Evolutionary conservation across 1,284 basidiomycete genomes (phyloP).

Genomic region (Sanghuangporus baumii): DNA sequence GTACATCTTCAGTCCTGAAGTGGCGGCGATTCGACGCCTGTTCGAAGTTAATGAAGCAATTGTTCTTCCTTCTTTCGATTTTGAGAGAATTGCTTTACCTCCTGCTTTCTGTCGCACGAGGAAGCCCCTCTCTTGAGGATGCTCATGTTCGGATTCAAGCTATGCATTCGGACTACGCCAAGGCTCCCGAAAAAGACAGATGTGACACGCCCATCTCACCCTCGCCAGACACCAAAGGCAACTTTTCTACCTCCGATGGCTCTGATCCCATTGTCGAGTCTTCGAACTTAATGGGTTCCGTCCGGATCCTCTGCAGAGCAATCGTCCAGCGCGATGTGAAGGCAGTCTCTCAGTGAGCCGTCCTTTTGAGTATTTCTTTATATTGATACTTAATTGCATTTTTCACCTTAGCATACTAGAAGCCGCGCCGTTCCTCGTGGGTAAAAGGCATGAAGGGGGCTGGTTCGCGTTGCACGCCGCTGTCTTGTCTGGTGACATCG

Average conservation of each 20-base stretch:
- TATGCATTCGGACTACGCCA: neutral
- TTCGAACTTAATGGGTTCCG: neutral
- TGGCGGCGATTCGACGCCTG: neutral
- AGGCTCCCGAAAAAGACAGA: neutral
- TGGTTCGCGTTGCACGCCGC: conserved; percentile 2
- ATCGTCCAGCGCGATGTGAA: neutral
- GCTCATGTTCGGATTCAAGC: neutral
- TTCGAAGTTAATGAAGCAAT: neutral
- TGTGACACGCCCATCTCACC: neutral
- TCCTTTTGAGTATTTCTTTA: neutral
- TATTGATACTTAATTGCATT: neutral
- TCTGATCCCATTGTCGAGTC: neutral
- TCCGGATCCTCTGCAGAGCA: neutral
- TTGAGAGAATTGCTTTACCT: neutral
- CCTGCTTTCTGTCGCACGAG: neutral
- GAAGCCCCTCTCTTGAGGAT: neutral
- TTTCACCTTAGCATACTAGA: conserved; percentile 1
- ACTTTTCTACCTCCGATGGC: neutral
- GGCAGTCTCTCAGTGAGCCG: neutral
- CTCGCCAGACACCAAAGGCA: neutral
- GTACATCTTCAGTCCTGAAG: too few species aligned
- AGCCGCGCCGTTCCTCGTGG: neutral
- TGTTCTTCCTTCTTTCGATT: neutral
- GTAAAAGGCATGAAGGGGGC: neutral
- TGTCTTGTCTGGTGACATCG: conserved; percentile 5